Evolutionary conservation across 148 eudicot species (phyloP), one percentile per base, ranked within the genome.

Genomic region (Amaranthus hypochondriacus): DNA sequence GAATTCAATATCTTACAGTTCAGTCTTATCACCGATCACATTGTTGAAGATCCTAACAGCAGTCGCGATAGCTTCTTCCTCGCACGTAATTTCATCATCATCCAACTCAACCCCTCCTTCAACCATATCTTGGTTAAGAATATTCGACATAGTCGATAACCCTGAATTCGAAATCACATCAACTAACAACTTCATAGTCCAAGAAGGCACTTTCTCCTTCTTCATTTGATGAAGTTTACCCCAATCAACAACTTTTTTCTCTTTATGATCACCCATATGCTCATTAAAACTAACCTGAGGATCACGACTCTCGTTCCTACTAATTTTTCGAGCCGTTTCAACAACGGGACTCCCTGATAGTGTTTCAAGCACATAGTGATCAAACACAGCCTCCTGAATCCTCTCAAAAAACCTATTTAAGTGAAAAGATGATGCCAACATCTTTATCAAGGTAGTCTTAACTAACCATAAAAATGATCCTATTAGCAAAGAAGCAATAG

Each of bases 61-160:
- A 78, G 92, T 89, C 50, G 86, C 91, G 56, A 86, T 89, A 50
- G 98, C 98, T 76, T 88, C 92, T 88, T 86, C 89, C 80, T 89
- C 94, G 39, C 82, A 87, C 0, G 89, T 85, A 9, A 93, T 91
- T 69, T 87, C 84, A 78, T 86, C 88, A 78, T 87, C 92, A 69
- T 85, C 78, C 70, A 86, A 83, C 28, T 83, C 89, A 57, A 81
- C 86, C 2, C 79, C 88, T 39, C 88, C 89, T 68, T 85, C 89
- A 75, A 78, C 84, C 51, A 81, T 78, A 57, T 83, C 81, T 68
- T 88, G 86, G 54, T 83, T 88, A 11, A 93, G 79, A 5, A 81
- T 68, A 52, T 79, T 77, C 2, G 98, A 89, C 58, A 93, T 75
- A 1, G 98, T 93, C 9, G 92, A 82, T 51, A 93, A 79, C 47